phyloP scores from a whole-genome alignment of 306 rosid species.

The Ziziphus jujuba region DNA sequence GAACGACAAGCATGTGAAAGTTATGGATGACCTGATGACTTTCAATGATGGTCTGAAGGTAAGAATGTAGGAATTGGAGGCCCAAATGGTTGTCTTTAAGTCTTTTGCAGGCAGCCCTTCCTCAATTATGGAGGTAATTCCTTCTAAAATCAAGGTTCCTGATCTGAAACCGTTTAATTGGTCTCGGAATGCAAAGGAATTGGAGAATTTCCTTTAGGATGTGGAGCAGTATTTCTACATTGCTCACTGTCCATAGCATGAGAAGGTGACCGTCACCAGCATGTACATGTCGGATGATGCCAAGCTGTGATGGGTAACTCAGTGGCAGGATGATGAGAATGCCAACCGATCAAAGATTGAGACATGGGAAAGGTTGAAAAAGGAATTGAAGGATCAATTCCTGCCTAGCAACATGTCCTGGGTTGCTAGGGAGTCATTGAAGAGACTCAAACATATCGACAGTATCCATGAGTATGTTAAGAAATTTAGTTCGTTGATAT shows the following conservation, averaged over 20 bases:
- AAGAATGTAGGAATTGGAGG: no score
- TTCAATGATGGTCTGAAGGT: no score
- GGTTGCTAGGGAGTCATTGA: not conserved
- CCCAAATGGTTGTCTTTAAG: no score
- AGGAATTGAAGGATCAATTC: not conserved
- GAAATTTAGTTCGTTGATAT: not conserved
- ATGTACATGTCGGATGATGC: not conserved
- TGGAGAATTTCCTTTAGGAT: not conserved
- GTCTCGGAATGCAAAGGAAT: not conserved
- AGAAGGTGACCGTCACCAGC: not conserved
- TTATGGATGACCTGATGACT: no score
- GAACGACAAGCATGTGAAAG: no score
- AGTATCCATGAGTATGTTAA: not conserved
- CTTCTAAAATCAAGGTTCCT: not conserved
- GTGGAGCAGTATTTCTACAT: not conserved
- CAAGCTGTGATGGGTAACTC: not conserved
- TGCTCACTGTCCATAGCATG: not conserved
- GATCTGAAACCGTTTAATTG: not conserved
- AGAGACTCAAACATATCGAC: not conserved
- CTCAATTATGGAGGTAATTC: no score
- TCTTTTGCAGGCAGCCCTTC: no score
- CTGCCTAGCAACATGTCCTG: not conserved
- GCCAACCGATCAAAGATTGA: not conserved
- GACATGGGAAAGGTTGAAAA: not conserved
- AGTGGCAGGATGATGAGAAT: not conserved